Percentiles rank a stretch among this genome's conserved stretches.
Conservation (phyloP, 1,284 basidiomycete genomes). For the Leccinum griseonigrum region DNA sequence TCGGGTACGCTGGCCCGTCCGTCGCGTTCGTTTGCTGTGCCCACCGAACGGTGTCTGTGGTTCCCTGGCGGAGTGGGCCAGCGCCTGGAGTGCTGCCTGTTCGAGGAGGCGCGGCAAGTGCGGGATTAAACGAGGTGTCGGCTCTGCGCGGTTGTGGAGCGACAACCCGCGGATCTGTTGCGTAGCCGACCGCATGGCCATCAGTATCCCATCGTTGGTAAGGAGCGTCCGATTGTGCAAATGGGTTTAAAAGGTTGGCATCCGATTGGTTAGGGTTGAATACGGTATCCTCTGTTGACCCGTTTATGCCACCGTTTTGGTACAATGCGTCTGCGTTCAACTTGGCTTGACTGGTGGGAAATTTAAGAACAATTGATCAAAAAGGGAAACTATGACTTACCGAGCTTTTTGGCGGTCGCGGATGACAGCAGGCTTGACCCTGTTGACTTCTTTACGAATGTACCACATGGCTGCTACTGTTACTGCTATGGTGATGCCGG, state of each 20-base stretch:
- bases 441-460: constrained; percentile 74
- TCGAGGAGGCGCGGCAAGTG: constrained; percentile 14
- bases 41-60: constrained; percentile 29
- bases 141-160: constrained; percentile 40
- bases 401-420: constrained; percentile 69
- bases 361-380: constrained; percentile 3
- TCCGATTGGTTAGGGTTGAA: constrained; percentile 41
- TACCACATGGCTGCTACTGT: constrained; percentile 84
- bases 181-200: constrained; percentile 36
- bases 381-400: constrained; percentile 32
- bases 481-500: constrained; percentile 64
- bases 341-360: constrained; percentile 46
- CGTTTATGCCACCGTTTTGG: constrained; percentile 30
- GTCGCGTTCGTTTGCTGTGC: constrained; percentile 26
- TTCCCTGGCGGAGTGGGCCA: constrained; percentile 21
- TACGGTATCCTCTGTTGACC: constrained; percentile 28
- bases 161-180: constrained; percentile 34
- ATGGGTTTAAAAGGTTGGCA: constrained; percentile 37
- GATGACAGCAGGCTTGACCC: constrained; percentile 72
- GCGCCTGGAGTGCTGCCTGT: constrained; percentile 11
- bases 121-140: constrained; percentile 10
- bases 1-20: constrained; percentile 25
- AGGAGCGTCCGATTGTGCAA: constrained; percentile 24
- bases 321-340: constrained; percentile 35
- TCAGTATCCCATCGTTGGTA: constrained; percentile 40